phyloP scores from a whole-genome alignment of 805 yeast species.

The Teunomyces cretensis region DNA sequence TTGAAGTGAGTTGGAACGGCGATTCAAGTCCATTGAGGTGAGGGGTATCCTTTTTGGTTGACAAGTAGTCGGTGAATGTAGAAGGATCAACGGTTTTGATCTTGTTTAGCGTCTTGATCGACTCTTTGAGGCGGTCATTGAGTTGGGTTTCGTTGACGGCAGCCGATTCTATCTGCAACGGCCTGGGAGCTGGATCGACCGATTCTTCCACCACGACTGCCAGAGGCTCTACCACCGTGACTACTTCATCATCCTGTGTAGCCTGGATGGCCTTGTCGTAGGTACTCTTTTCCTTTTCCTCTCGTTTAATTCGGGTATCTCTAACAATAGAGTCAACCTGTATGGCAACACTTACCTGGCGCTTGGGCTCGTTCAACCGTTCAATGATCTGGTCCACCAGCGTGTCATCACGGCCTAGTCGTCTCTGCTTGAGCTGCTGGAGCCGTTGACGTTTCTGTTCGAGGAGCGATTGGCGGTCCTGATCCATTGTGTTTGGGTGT shows the following conservation, averaged over 20 bases:
- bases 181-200: neutral
- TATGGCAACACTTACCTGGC: constrained; percentile 23
- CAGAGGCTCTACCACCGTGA: neutral
- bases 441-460: constrained; percentile 42
- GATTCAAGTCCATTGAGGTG: neutral
- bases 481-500: constrained; percentile 26
- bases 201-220: neutral
- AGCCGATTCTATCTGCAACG: neutral
- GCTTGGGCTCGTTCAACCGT: constrained; percentile 8
- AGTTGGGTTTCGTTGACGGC: constrained; percentile 18
- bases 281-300: constrained; percentile 10
- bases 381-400: constrained; percentile 16
- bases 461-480: constrained; percentile 30
- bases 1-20: neutral
- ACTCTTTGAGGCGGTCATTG: constrained; percentile 19
- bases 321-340: constrained; percentile 21
- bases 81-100: constrained; percentile 6
- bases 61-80: neutral
- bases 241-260: neutral
- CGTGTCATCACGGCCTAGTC: constrained; percentile 14
- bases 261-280: constrained; percentile 27
- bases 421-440: constrained; percentile 24
- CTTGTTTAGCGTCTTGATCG: constrained; percentile 24
- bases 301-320: neutral
- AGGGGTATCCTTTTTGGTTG: neutral